Conservation (phyloP, 768 basidiomycete genomes). For the Coprinopsis cinerea region DNA sequence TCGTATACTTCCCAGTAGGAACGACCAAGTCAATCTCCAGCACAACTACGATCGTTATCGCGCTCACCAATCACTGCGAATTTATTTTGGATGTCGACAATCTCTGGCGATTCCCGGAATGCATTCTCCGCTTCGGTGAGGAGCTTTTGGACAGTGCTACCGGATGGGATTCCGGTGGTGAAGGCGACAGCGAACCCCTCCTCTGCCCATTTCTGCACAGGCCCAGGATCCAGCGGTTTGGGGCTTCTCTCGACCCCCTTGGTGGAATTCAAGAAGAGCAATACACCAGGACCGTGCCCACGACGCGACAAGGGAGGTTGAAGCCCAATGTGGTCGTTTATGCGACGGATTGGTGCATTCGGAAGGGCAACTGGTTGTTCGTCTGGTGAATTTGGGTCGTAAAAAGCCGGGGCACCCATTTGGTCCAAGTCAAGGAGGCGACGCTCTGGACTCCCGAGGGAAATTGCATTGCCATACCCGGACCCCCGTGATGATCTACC, state of each 20-base stretch:
- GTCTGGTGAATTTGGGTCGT: conserved; percentile 33
- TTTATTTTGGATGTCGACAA: conserved; percentile 35
- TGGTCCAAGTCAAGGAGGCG: not conserved
- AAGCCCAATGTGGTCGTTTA: conserved; percentile 28
- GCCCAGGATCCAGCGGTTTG: conserved; percentile 41
- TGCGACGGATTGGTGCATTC: conserved; percentile 28
- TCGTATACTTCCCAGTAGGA: conserved; percentile 26
- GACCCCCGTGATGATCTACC: not conserved
- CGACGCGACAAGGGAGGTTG: conserved; percentile 45
- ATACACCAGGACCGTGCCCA: conserved; percentile 42
- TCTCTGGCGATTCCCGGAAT: conserved; percentile 28
- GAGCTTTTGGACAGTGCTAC: conserved; percentile 20
- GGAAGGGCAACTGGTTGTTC: conserved; percentile 39
- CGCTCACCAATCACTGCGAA: conserved; percentile 41
- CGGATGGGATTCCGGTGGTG: conserved; percentile 19
- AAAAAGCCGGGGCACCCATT: conserved; percentile 15
- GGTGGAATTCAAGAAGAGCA: conserved; percentile 32
- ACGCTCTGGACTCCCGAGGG: not conserved
- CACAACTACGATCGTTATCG: not conserved
- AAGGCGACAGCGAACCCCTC: conserved; percentile 46
- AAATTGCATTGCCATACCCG: not conserved
- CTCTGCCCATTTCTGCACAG: conserved; percentile 48
- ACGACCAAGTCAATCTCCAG: not conserved
- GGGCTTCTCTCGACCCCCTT: conserved; percentile 18
- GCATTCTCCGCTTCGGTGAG: conserved; percentile 30